Evolutionary conservation across 805 yeast genomes (phyloP).

Genomic region (Candida quercuum): DNA sequence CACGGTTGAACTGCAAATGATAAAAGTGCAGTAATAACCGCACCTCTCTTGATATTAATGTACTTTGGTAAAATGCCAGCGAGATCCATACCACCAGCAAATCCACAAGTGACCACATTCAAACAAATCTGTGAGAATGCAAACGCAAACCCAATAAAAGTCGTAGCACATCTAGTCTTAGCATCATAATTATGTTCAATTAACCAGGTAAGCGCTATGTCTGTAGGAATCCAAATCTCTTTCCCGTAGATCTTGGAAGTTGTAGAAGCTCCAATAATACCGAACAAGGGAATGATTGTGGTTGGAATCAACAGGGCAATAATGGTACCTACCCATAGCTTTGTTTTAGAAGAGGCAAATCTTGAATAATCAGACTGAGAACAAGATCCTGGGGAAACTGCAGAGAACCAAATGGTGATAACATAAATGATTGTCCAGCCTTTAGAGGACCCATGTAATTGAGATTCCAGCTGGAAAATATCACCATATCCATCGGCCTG

Average conservation of each 20-base stretch:
- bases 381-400: conserved; percentile 27
- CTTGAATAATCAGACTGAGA: conserved; percentile 32
- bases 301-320: conserved; percentile 31
- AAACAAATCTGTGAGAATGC: conserved; percentile 26
- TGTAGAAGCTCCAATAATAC: conserved; percentile 37
- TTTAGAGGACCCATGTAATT: conserved; percentile 23
- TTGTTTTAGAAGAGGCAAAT: conserved; percentile 25
- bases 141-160: conserved; percentile 29
- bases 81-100: conserved; percentile 29
- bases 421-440: conserved; percentile 30
- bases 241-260: conserved; percentile 29
- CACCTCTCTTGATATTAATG: conserved; percentile 32
- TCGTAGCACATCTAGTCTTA: conserved; percentile 30
- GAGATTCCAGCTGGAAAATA: conserved; percentile 25
- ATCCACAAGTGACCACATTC: conserved; percentile 28
- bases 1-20: conserved; percentile 33
- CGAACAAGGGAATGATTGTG: conserved; percentile 37
- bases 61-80: conserved; percentile 21
- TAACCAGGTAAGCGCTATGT: conserved; percentile 27
- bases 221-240: conserved; percentile 32
- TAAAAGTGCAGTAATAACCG: conserved; percentile 24
- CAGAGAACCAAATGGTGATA: conserved; percentile 28
- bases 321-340: conserved; percentile 18
- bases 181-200: conserved; percentile 24
- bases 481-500: conserved; percentile 32